Base-by-base conservation (phyloP, 129 eudicot genomes). In the Rutidosis leptorrhynchoides region DNA sequence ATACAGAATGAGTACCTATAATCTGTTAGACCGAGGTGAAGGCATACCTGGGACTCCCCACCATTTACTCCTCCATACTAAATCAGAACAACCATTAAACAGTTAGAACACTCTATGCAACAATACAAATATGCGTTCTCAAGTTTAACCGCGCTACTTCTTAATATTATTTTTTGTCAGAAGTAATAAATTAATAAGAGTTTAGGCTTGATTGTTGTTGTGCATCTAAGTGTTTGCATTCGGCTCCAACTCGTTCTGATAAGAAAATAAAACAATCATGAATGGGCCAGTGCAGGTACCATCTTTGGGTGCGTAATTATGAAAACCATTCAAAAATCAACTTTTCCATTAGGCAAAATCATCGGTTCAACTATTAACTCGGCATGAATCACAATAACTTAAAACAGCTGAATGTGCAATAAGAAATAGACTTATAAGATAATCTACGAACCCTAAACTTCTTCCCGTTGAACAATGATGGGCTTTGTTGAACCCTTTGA, bases 21-120 rank as follows among this genome's bases (percentile, higher is more conserved):
- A 77, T 93, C 96, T 48, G 98, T 93, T 78, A 88, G 84, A 76
- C 98, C 98, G 74, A 93, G 98, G 74, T 83, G 89, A 80, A 93
- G 82, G 78, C 80, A 77, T 58, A 67, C 92, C 46, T 72, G 61
- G 27, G 71, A 49, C 68, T 74, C 73, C 53, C 26, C 64, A 33
- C 24, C 73, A 66, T 25, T 7, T 68, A 78, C 80, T 64, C 96
- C 98, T 55, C 91, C 95, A 37, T 93, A 93, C 98, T 93, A 87
- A 62, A 28, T 77, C 48, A 60, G 62, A 70, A 71, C 58, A 64
- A 73, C 16, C 42, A 26, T 55, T 32, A 56, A 45, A 30, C 20
- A 59, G 64, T 75, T 28, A 75, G 64, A 52, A 58, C 28, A 62
- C 14, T 58, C 32, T 46, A 49, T 45, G 52, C 6, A 24, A 54